Conservation (phyloP, 805 yeast genomes). For the Ogataea haglerorum region DNA sequence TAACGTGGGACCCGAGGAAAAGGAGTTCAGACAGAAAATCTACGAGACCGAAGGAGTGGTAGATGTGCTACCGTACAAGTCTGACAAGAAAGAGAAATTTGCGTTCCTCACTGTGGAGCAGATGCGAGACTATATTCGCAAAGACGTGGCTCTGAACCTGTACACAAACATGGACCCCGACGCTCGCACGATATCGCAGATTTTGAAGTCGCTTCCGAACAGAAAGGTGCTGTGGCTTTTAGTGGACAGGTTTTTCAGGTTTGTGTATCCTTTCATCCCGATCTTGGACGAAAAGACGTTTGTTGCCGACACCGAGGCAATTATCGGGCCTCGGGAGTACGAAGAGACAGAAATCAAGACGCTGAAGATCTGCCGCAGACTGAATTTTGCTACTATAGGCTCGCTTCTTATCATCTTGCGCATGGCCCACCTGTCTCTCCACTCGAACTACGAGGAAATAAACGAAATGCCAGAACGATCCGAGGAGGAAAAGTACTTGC, state of each 20-base stretch:
- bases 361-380: constrained; percentile 38
- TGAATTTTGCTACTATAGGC: constrained; percentile 49
- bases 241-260: constrained; percentile 41
- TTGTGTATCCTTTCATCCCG: constrained; percentile 47
- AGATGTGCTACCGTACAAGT: constrained; percentile 34
- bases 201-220: constrained; percentile 41
- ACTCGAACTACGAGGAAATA: constrained; percentile 30
- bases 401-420: constrained; percentile 43
- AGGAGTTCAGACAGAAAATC: constrained; percentile 30
- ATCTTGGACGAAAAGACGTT: constrained; percentile 40
- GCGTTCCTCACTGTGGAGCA: background rate
- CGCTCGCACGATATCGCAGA: constrained; percentile 23
- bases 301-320: constrained; percentile 30
- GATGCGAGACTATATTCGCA: background rate
- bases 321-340: constrained; percentile 37
- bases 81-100: constrained; percentile 7
- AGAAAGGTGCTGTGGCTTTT: constrained; percentile 44
- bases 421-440: constrained; percentile 40
- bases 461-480: constrained; percentile 24
- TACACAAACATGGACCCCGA: constrained; percentile 20
- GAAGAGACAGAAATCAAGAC: constrained; percentile 33
- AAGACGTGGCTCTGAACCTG: constrained; percentile 11
- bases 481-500: constrained; percentile 35
- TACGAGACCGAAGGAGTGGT: constrained; percentile 38
- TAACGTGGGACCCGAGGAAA: constrained; percentile 9